Base-by-base conservation (phyloP, 257 asterid genomes). In the Lycium barbarum region DNA sequence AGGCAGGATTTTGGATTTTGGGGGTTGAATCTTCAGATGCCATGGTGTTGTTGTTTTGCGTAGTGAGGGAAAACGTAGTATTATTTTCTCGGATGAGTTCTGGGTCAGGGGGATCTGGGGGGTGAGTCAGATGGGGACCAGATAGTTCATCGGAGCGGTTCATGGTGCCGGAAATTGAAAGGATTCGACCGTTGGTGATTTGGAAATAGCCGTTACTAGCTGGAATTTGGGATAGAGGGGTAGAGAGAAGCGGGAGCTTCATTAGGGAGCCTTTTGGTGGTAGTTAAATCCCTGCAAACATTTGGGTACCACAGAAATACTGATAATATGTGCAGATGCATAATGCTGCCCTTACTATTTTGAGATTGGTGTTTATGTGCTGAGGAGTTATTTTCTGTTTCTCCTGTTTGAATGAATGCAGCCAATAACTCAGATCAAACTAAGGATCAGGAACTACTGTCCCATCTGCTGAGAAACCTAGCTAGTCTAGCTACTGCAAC, bases 401-500 rank as follows among this genome's bases (percentile, higher is more conserved):
- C 71, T 9, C 78, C 70, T 86, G 38, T 81, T 55, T 83, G 26
- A 5, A 47, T 47, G 53, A 43, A 80, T 86, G 84, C 91, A 88
- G 91, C 91, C 33, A 86, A 84, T 84, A 86, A 76, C 82, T 83
- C 89, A 35, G 91, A 86, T 79, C 91, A 88, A 79, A 40, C 86
- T 8, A 80, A 87, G 80, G 89, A 85, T 85, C 91, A 88, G 83
- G 93, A 88, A 86, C 79, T 90, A 67, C 86, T 90, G 54, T 81
- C 91, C 83, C 89, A 90, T 84, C 83, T 90, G 49, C 55, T 88
- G 84, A 88, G 88, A 84, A 90, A 85, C 87, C 89, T 90, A 33
- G 90, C 89, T 38, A 87, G 85, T 84, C 84, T 85, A 81, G 54
- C 90, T 73, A 89, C 88, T 58, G 49, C 86, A 53, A 76, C 63